phyloP scores from a whole-genome alignment of 2,329 filamentous ascomycete species.

The Metarhizium guizhouense region DNA sequence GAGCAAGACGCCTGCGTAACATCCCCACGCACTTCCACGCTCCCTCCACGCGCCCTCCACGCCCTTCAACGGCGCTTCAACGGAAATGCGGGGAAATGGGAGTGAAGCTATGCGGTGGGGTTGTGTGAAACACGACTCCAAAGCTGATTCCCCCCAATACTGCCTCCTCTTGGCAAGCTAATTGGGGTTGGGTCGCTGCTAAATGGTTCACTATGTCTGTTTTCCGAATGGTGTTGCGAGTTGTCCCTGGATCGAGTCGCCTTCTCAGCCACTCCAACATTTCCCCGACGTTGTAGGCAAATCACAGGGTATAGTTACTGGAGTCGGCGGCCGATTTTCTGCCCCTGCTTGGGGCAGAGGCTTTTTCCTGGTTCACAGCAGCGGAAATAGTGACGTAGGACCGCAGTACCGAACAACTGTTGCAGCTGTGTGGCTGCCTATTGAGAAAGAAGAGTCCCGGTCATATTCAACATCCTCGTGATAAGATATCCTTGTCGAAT shows the following conservation, averaged over 20 bases:
- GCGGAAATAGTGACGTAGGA: not conserved
- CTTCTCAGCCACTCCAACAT: not conserved
- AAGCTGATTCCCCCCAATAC: not conserved
- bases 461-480: not conserved
- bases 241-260: not conserved
- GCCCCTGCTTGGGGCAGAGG: not conserved
- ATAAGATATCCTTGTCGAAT: not conserved
- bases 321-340: not conserved
- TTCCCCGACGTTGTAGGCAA: not conserved
- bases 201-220: not conserved
- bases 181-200: not conserved
- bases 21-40: not conserved
- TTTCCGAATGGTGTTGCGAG: not conserved
- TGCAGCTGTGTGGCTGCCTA: not conserved
- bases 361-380: not conserved
- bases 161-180: not conserved
- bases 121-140: not conserved
- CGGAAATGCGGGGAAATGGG: not conserved
- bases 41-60: not conserved
- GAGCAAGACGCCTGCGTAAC: not conserved
- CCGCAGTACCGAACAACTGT: not conserved
- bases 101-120: not conserved
- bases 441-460: not conserved
- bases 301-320: not conserved
- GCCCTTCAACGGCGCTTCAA: not conserved